phyloP scores from a whole-genome alignment of 331 rosid genomes.

The Cydonia oblonga region DNA sequence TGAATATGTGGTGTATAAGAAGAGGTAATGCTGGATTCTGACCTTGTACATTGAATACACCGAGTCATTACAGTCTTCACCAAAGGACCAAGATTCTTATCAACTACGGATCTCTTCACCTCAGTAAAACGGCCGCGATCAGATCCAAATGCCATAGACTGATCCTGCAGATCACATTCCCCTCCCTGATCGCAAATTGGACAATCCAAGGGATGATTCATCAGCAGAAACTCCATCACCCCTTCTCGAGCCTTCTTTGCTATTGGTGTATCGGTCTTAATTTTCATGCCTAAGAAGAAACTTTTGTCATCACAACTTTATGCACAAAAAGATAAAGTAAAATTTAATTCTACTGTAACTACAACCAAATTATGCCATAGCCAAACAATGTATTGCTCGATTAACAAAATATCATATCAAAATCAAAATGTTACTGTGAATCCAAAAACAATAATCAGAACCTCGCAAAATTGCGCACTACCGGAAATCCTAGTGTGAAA shows the following conservation, averaged over 20 bases:
- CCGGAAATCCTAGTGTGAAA: neutral
- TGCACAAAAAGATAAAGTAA: neutral
- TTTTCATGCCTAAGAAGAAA: slow-evolving; percentile 72
- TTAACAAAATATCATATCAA: neutral
- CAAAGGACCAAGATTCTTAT: slow-evolving; percentile 94
- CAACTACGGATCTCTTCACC: slow-evolving; percentile 91
- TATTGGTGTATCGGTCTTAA: slow-evolving; percentile 88
- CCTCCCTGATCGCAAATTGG: slow-evolving; percentile 99
- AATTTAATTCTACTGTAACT: neutral
- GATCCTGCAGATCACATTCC: slow-evolving; percentile 98
- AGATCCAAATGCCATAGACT: slow-evolving; percentile 98
- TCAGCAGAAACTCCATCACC: slow-evolving; percentile 95
- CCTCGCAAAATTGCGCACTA: neutral
- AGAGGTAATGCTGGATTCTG: neutral
- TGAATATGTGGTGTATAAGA: neutral
- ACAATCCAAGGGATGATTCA: slow-evolving; percentile 98
- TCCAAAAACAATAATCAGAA: too few species aligned
- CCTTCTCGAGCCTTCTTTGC: slow-evolving; percentile 99
- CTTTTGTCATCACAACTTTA: neutral
- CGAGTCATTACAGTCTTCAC: slow-evolving; percentile 99
- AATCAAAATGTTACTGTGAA: neutral
- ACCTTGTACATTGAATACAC: slow-evolving; percentile 98
- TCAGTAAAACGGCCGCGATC: slow-evolving; percentile 99
- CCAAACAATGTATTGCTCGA: neutral
- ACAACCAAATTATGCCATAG: neutral